Evolutionary conservation across 2,329 filamentous ascomycete genomes (phyloP).

Genomic region (Biscogniauxia sp.): DNA sequence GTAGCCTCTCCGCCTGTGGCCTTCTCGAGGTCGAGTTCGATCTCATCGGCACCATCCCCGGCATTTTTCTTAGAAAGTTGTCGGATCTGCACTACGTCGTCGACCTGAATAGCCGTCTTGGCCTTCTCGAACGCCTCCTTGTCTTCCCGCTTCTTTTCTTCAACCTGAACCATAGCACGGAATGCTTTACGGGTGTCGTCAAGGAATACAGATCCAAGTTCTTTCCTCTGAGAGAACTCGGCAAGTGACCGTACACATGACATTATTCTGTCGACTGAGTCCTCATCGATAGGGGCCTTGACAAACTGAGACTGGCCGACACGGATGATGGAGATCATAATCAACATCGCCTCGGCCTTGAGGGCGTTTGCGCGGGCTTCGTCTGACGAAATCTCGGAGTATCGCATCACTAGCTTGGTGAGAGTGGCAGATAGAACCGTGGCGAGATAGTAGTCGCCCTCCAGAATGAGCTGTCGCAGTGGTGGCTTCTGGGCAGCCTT

Average conservation of each 20-base stretch:
- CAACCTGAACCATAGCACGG: conserved; percentile 92
- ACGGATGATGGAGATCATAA: conserved; percentile 98
- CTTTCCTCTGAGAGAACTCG: conserved; percentile 85
- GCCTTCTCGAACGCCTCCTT: conserved; percentile 91
- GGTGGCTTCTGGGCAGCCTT: conserved; percentile 97
- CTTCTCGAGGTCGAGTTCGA: conserved; percentile 86
- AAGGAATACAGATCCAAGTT: conserved; percentile 87
- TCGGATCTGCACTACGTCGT: conserved; percentile 89
- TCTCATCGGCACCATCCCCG: conserved; percentile 76
- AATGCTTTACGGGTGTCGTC: conserved; percentile 95
- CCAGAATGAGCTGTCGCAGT: conserved; percentile 88
- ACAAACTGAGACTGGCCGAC: conserved; percentile 99
- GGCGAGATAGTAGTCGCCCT: conserved; percentile 94
- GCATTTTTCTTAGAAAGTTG: conserved; percentile 91
- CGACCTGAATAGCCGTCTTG: conserved; percentile 90
- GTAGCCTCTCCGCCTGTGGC: conserved; percentile 86
- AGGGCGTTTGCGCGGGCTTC: conserved; percentile 86
- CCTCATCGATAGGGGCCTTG: conserved; percentile 95
- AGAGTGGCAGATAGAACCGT: conserved; percentile 94
- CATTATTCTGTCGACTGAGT: conserved; percentile 98
- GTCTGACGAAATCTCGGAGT: conserved; percentile 88
- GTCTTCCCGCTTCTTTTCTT: conserved; percentile 96
- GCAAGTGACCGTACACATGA: conserved; percentile 89
- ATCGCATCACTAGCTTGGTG: conserved; percentile 96
- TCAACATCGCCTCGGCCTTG: conserved; percentile 95